Evolutionary conservation across 768 basidiomycete genomes (phyloP).

Genomic region (Dentipellis sp.): DNA sequence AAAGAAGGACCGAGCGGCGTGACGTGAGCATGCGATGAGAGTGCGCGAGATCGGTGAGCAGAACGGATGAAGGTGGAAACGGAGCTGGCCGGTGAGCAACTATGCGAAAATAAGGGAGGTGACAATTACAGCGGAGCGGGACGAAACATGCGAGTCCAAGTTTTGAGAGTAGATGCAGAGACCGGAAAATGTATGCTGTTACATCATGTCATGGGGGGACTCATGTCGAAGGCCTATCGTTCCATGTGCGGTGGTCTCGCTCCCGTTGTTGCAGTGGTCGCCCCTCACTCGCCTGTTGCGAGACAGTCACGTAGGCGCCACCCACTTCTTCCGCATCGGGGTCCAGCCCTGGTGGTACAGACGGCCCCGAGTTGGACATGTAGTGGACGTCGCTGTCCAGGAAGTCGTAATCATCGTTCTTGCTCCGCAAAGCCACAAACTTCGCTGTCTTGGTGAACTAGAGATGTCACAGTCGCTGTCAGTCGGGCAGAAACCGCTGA

Average conservation of each 20-base stretch:
- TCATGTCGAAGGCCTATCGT: slow-evolving; percentile 1
- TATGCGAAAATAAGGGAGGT: background rate
- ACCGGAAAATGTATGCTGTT: background rate
- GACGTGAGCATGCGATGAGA: background rate
- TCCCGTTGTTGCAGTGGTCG: slow-evolving; percentile 6
- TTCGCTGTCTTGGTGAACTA: slow-evolving; percentile 86
- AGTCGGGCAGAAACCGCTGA: no score
- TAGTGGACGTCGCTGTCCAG: slow-evolving; percentile 40
- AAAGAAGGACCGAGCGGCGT: background rate
- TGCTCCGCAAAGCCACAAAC: slow-evolving; percentile 71
- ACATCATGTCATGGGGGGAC: background rate
- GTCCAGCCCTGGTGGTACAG: slow-evolving; percentile 61
- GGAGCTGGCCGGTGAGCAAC: background rate
- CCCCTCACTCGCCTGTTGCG: slow-evolving; percentile 67
- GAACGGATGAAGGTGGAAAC: background rate
- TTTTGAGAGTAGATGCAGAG: slow-evolving; percentile 1
- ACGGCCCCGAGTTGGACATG: slow-evolving; percentile 25
- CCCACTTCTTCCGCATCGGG: slow-evolving; percentile 58
- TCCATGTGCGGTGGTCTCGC: slow-evolving; percentile 11
- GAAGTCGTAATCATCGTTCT: slow-evolving; percentile 70
- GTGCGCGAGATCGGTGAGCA: background rate
- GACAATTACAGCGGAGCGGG: background rate
- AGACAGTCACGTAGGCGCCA: slow-evolving; percentile 81
- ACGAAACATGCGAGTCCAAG: background rate
- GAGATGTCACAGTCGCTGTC: background rate